Conservation (phyloP, 2,329 filamentous ascomycete genomes). For the Didymella keratinophila region DNA sequence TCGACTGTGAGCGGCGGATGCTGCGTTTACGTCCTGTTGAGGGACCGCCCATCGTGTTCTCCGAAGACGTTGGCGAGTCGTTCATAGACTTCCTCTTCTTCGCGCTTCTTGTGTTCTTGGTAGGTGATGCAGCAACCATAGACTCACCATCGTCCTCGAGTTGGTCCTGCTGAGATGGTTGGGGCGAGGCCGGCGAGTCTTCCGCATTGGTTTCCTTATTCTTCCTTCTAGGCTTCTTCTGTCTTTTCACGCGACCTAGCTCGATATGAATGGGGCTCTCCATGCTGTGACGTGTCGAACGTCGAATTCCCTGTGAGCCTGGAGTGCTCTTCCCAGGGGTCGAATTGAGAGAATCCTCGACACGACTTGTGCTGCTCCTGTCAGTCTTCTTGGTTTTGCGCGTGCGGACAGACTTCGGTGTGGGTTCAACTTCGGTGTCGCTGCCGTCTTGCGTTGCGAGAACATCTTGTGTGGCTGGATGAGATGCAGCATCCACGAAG, state of each 20-base stretch:
- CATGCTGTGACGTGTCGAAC: slow-evolving; percentile 40
- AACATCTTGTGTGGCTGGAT: slow-evolving; percentile 11
- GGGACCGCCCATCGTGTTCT: slow-evolving; percentile 12
- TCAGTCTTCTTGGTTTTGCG: slow-evolving; percentile 20
- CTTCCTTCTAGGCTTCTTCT: slow-evolving; percentile 31
- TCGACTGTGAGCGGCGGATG: slow-evolving; percentile 40
- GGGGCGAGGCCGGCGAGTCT: slow-evolving; percentile 45
- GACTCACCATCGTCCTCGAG: background rate
- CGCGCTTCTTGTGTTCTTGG: slow-evolving; percentile 7
- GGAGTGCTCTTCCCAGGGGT: slow-evolving; percentile 30
- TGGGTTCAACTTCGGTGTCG: slow-evolving; percentile 37
- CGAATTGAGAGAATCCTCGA: slow-evolving; percentile 49
- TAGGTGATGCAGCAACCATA: slow-evolving; percentile 6
- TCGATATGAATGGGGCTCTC: slow-evolving; percentile 29
- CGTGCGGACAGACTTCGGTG: slow-evolving; percentile 16
- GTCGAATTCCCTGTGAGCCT: slow-evolving; percentile 30
- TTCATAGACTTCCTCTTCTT: slow-evolving; percentile 35
- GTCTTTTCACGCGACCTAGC: slow-evolving; percentile 33
- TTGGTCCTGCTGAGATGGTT: slow-evolving; percentile 45
- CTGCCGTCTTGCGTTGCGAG: slow-evolving; percentile 20
- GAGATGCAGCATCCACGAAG: slow-evolving; percentile 37
- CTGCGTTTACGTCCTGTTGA: slow-evolving; percentile 36
- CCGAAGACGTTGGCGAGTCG: slow-evolving; percentile 9
- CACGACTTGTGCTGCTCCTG: slow-evolving; percentile 40
- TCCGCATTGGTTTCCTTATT: slow-evolving; percentile 15